Base-by-base conservation (phyloP, 1,284 basidiomycete species). In the Ceraceosorus bombacis region DNA sequence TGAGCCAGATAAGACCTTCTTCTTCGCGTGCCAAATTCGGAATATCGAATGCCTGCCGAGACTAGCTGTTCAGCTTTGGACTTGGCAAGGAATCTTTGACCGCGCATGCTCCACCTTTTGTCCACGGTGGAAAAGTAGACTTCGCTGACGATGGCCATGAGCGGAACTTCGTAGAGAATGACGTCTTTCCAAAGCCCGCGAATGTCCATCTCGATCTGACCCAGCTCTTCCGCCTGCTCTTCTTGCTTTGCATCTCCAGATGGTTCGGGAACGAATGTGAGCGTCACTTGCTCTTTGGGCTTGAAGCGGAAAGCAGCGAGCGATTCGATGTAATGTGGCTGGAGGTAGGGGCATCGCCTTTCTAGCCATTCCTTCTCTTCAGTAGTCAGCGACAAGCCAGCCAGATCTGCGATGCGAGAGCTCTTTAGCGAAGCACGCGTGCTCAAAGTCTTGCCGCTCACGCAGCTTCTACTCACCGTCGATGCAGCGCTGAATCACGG, bases 101-200 rank as follows among this genome's bases (percentile, higher is more conserved):
- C 85, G 7, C 88, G 84, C 63, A 90, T 85, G 58, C 80, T 83
- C 95, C 94, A 98, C 69, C 90, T 85, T 0, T 81, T 87, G 69
- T 86, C 85, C 17, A 86, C 85, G 10, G 82, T 81, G 49, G 13
- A 39, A 74, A 88, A 90, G 78, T 87, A 88, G 37, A 83, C 83
- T 79, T 90, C 85, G 78, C 89, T 89, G 53, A 92, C 80, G 68
- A 86, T 87, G 7, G 90, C 86, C 89, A 96, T 91, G 52, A 96
- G 81, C 1, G 90, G 92, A 0, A 97, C 91, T 79, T 98, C 94
- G 85, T 95, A 99, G 15, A 96, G 80, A 62, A 98, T 96, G 6
- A 89, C 85, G 66, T 96, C 90, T 0, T 81, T 80, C 94, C 95
- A 99, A 4, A 83, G 82, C 0, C 94, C 94, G 39, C 77, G 74